Conservation (phyloP, 805 yeast species). For the Saccharomycopsis guyanensis region DNA sequence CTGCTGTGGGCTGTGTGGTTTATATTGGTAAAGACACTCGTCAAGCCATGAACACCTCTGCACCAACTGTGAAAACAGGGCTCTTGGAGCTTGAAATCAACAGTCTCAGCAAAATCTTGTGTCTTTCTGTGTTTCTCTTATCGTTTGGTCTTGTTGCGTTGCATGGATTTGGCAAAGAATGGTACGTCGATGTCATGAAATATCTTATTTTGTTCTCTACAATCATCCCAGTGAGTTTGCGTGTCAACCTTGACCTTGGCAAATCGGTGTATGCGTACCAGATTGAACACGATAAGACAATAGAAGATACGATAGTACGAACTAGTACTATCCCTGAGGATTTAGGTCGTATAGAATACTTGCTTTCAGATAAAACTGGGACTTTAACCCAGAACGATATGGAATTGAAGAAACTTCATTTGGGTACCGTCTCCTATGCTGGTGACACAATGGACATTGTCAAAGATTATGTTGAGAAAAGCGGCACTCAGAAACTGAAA, state of each 20-base stretch:
- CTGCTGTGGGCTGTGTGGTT: constrained; percentile 78
- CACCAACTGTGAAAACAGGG: constrained; percentile 82
- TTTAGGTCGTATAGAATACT: constrained; percentile 88
- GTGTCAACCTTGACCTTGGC: constrained; percentile 93
- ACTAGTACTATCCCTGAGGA: constrained; percentile 98
- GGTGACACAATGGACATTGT: constrained; percentile 91
- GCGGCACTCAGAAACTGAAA: constrained; percentile 23
- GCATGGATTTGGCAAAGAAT: constrained; percentile 54
- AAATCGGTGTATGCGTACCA: constrained; percentile 94
- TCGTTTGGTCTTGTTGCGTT: constrained; percentile 72
- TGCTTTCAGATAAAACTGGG: constrained; percentile 92
- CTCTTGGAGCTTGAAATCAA: constrained; percentile 87
- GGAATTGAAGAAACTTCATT: constrained; percentile 88
- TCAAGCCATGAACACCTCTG: constrained; percentile 88
- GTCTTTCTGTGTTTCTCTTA: constrained; percentile 75
- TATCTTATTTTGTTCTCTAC: constrained; percentile 89
- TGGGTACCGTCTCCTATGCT: constrained; percentile 89
- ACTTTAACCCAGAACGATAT: constrained; percentile 96
- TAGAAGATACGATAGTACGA: constrained; percentile 85
- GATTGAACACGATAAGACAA: constrained; percentile 78
- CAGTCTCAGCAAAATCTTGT: constrained; percentile 75
- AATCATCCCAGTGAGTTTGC: constrained; percentile 88
- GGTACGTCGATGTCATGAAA: constrained; percentile 90
- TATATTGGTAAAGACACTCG: constrained; percentile 93
- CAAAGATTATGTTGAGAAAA: constrained; percentile 48